These are phyloP conservation scores for Graphilbum fragrans DNA, from an alignment of 2,329 filamentous ascomycete species.

Conservation along the genomic window DNA sequence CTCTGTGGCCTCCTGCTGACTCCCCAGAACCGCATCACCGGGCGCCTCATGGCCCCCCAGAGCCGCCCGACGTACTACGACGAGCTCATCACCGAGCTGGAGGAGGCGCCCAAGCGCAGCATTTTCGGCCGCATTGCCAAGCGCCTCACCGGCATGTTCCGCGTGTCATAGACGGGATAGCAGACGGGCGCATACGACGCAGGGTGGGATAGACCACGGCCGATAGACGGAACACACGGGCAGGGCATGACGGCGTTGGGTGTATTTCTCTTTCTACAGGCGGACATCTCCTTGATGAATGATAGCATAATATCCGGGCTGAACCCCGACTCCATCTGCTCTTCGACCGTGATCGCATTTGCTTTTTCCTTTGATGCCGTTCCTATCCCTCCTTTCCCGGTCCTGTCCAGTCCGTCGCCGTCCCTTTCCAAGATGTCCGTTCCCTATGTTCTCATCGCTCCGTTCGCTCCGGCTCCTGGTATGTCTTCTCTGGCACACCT, in stretches of 20 bases:
- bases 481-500: neutral
- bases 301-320: too few relatives aligned
- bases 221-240: too few relatives aligned
- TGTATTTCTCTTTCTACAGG: too few relatives aligned
- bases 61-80: conserved; percentile 54
- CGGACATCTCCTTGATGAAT: too few relatives aligned
- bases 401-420: too few relatives aligned
- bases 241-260: too few relatives aligned
- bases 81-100: conserved; percentile 48
- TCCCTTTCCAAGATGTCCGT: neutral
- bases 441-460: neutral
- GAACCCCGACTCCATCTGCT: too few relatives aligned
- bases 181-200: too few relatives aligned
- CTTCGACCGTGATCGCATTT: too few relatives aligned
- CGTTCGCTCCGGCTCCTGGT: neutral
- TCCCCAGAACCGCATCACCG: conserved; percentile 33
- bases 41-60: conserved; percentile 40
- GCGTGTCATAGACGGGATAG: conserved; percentile 45
- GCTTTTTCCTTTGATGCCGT: too few relatives aligned
- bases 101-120: conserved; percentile 46
- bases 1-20: neutral
- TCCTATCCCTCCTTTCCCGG: too few relatives aligned
- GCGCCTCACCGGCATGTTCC: conserved; percentile 45
- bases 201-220: too few relatives aligned
- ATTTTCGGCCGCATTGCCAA: conserved; percentile 40